Base-by-base conservation (phyloP, 768 basidiomycete species). In the Boletus sp. region DNA sequence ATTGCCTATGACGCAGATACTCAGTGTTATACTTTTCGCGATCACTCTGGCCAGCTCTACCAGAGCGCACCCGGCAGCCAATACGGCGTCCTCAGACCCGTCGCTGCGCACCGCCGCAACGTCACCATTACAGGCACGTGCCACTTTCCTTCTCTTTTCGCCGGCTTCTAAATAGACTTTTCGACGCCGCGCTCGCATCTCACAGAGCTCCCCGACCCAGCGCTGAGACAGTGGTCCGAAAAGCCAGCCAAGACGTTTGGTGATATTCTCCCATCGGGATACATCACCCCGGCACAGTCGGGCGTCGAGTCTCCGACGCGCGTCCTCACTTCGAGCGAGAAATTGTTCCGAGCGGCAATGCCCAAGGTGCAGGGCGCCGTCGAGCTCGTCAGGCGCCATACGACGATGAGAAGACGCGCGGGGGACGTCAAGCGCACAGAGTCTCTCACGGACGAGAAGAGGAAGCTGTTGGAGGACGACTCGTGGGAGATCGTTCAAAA, bases 1-100 rank as follows among this genome's bases (percentile, higher is more conserved):
- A 72, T 82, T 11, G 79, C 69, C 2, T 85, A 84, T 54, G 83
- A 85, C 58, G 75, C 80, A 0, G 83, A 85, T 52, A 75, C 78
- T 0, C 65, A 73, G n/a, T 68, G 73, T 14, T 84, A 83, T 55
- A 79, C 75, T 5, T 85, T 83, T 49, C 66, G 72, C 33, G 83
- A 85, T 54, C 58, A 60, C 3, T 64, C 75, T 4, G 83, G 82
- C 0, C 69, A 67, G 14, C 62, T 77, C 5, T 84, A 82, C 65
- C 64, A 73, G 47, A 75, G 78, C 30, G 73, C 73, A 29, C 77
- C 81, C 1, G 78, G 78, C n/a, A 70, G 69, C 35, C 61, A 72
- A 20, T 83, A 80, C 50, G 83, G 83, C 9, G 59, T 64, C 1
- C 67, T 84, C 46, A 75, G 52, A 5, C 77, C 78, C 28, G 67